phyloP scores from a whole-genome alignment of 1,284 basidiomycete genomes.

The Leccinum insolens region DNA sequence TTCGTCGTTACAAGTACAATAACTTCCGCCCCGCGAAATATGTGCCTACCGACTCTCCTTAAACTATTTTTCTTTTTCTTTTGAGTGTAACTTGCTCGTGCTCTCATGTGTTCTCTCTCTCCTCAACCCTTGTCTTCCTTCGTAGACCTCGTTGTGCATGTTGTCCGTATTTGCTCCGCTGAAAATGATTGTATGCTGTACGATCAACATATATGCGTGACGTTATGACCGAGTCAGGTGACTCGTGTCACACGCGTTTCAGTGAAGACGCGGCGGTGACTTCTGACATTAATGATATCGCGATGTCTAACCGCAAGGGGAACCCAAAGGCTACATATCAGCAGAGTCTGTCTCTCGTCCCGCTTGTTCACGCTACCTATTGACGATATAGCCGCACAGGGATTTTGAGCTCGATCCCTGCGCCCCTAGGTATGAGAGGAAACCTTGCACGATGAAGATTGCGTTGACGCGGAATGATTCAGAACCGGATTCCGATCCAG shows the following conservation, averaged over 20 bases:
- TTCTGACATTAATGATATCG: too few relatives aligned
- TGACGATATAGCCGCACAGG: conserved; percentile 20
- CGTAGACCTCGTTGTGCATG: conserved; percentile 27
- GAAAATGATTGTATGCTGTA: too few relatives aligned
- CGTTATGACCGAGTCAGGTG: conserved; percentile 17
- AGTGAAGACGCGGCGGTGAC: conserved; percentile 3
- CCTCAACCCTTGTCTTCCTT: conserved; percentile 14
- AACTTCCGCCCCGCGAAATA: conserved; percentile 33
- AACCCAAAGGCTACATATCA: conserved; percentile 14
- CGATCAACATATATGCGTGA: too few relatives aligned
- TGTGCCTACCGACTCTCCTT: conserved; percentile 26
- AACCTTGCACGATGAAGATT: neutral
- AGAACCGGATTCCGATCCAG: conserved; percentile 55
- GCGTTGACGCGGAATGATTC: neutral
- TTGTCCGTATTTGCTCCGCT: conserved; percentile 32
- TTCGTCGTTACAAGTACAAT: conserved; percentile 26
- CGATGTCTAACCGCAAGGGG: conserved; percentile 11
- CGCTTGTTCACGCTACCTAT: neutral
- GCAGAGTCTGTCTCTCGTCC: conserved; percentile 20
- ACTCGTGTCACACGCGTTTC: conserved; percentile 21
- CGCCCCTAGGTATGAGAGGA: conserved; percentile 30
- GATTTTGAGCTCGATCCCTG: conserved; percentile 29
- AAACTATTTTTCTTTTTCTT: neutral
- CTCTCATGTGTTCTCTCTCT: conserved; percentile 28
- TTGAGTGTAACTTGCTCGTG: conserved; percentile 28